Evolutionary conservation across 805 yeast genomes (phyloP).

Genomic region (Candida germanica): DNA sequence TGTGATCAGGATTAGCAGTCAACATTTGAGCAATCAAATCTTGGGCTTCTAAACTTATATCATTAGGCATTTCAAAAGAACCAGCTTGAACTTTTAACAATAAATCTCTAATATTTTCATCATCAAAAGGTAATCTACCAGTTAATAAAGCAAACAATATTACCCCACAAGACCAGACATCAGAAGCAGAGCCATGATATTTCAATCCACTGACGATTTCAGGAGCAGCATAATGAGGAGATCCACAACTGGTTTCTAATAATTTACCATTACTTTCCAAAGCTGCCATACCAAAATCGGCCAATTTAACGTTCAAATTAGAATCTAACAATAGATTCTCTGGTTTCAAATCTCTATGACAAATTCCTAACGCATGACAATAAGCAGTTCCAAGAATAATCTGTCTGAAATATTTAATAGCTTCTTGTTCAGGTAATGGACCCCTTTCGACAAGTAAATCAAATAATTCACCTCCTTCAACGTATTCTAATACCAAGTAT

Average conservation of each 20-base stretch:
- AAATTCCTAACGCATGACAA: conserved; percentile 75
- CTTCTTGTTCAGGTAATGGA: conserved; percentile 67
- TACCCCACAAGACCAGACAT: conserved; percentile 88
- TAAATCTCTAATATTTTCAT: conserved; percentile 69
- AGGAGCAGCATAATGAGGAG: conserved; percentile 88
- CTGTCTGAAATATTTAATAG: conserved; percentile 73
- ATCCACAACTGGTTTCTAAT: conserved; percentile 79
- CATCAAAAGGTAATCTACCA: conserved; percentile 82
- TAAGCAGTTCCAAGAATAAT: conserved; percentile 75
- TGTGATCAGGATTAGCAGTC: conserved; percentile 63
- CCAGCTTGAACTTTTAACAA: conserved; percentile 77
- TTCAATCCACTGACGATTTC: conserved; percentile 77
- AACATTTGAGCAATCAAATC: conserved; percentile 65
- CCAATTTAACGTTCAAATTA: conserved; percentile 67
- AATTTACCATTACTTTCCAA: conserved; percentile 67
- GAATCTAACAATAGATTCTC: conserved; percentile 72
- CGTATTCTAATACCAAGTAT: conserved; percentile 74
- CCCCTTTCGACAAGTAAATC: conserved; percentile 72
- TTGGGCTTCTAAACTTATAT: conserved; percentile 61
- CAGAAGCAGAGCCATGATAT: conserved; percentile 82
- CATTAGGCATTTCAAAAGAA: conserved; percentile 66
- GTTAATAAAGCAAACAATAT: conserved; percentile 74
- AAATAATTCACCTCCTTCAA: conserved; percentile 85
- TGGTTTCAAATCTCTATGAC: conserved; percentile 81
- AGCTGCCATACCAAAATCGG: conserved; percentile 91